Evolutionary conservation across 768 basidiomycete genomes (phyloP).

Genomic region (Pleurotus salmoneostramineus): DNA sequence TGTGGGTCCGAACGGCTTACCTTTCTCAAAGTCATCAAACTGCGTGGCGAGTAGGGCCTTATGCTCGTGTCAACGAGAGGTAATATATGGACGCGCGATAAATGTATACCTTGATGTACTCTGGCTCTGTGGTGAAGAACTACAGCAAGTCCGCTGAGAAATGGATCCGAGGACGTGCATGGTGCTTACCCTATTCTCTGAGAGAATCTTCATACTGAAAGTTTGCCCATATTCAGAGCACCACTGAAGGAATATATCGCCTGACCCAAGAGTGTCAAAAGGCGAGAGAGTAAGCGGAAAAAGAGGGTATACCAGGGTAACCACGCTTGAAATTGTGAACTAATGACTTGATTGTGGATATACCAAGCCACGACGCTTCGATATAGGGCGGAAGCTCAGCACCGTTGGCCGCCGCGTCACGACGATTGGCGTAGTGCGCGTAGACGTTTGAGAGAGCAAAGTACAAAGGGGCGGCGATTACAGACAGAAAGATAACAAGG

Average conservation of each 20-base stretch:
- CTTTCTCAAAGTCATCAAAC: slow-evolving; percentile 45
- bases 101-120: slow-evolving; percentile 37
- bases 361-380: slow-evolving; percentile 19
- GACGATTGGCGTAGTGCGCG: slow-evolving; percentile 15
- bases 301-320: slow-evolving; percentile 23
- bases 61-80: not conserved
- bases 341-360: slow-evolving; percentile 16
- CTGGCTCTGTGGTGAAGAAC: slow-evolving; percentile 41
- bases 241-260: slow-evolving; percentile 21
- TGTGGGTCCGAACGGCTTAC: slow-evolving; percentile 11
- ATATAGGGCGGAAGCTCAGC: slow-evolving; percentile 29
- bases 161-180: not conserved
- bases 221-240: slow-evolving; percentile 19
- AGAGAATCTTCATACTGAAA: slow-evolving; percentile 21
- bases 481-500: not conserved
- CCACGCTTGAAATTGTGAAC: slow-evolving; percentile 23
- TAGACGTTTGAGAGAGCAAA: slow-evolving; percentile 12
- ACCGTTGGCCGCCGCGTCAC: slow-evolving; percentile 24
- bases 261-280: slow-evolving; percentile 12
- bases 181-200: slow-evolving; percentile 24
- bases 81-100: not conserved
- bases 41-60: slow-evolving; percentile 42
- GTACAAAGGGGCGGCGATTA: slow-evolving; percentile 10
- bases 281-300: too few relatives aligned
- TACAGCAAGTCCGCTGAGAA: slow-evolving; percentile 10